Percentiles rank a stretch among this genome's conserved stretches.
Conservation (phyloP, 441 rosid species). For the Adansonia rubrostipa region DNA sequence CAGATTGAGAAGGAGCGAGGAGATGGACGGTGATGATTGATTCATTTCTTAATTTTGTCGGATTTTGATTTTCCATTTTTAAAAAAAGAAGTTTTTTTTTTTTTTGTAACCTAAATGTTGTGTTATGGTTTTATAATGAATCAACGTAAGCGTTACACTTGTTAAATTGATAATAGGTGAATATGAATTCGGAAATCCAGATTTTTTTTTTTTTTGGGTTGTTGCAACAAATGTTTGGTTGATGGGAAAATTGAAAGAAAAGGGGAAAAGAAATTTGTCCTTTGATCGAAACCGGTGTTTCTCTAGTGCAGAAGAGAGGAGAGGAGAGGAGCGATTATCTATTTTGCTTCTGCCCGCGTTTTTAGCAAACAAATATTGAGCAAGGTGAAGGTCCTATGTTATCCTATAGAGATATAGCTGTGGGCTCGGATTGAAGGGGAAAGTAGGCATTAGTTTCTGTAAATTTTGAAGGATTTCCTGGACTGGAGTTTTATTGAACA, state of each 20-base stretch:
- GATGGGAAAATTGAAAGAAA: background rate
- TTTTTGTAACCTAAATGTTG: background rate
- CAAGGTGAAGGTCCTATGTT: no score
- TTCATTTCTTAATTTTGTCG: background rate
- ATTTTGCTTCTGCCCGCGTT: no score
- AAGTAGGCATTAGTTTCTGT: no score
- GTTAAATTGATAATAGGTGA: background rate
- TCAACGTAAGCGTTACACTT: background rate
- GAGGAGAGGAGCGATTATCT: no score
- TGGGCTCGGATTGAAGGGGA: no score
- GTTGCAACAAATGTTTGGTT: background rate
- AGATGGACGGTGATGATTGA: slow-evolving; percentile 30
- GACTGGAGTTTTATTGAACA: no score
- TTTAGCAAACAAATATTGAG: no score
- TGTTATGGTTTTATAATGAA: background rate
- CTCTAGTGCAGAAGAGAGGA: no score
- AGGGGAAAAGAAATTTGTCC: background rate
- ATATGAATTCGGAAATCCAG: background rate
- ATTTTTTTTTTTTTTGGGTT: background rate
- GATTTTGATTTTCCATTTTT: background rate
- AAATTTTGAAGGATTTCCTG: no score
- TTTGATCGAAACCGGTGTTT: no score
- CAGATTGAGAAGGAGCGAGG: slow-evolving; percentile 58
- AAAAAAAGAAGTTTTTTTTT: background rate
- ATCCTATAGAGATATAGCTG: no score